A percentile compares a stretch with the other conserved stretches of the same genome.
Evolutionary conservation across 2,329 filamentous ascomycete genomes (phyloP).

Genomic region (Calonectria leucothoes): DNA sequence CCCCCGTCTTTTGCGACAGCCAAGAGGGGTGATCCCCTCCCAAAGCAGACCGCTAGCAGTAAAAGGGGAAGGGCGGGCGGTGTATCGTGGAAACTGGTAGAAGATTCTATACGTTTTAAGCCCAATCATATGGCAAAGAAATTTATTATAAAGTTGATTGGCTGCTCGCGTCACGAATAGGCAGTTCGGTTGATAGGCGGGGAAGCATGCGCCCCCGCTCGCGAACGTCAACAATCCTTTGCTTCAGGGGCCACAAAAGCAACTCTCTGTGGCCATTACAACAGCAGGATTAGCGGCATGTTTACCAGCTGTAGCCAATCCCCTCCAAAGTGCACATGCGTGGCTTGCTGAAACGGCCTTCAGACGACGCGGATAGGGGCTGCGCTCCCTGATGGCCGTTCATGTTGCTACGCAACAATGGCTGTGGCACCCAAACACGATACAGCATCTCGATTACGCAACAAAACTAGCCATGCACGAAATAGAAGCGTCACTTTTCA

Average conservation of each 20-base stretch:
- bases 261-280: not conserved
- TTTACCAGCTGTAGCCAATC: not conserved
- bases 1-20: not conserved
- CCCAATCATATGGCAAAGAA: not conserved
- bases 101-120: not conserved
- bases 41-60: not conserved
- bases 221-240: constrained; percentile 2
- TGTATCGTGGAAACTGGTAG: not conserved
- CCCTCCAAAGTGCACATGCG: not conserved
- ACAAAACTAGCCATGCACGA: not conserved
- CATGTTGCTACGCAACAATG: not conserved
- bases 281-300: not conserved
- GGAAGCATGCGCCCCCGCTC: not conserved
- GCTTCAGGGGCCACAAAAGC: constrained; percentile 1
- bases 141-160: not conserved
- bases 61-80: not conserved
- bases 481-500: not conserved
- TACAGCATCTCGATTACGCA: not conserved
- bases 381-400: not conserved
- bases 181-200: constrained; percentile 4
- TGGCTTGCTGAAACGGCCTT: constrained; percentile 1
- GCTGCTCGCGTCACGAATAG: not conserved
- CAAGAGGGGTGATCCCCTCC: not conserved
- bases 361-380: not conserved
- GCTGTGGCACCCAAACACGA: not conserved